Base-by-base conservation (phyloP, 129 eudicot species). In the Chrysanthemum lavandulifolium region DNA sequence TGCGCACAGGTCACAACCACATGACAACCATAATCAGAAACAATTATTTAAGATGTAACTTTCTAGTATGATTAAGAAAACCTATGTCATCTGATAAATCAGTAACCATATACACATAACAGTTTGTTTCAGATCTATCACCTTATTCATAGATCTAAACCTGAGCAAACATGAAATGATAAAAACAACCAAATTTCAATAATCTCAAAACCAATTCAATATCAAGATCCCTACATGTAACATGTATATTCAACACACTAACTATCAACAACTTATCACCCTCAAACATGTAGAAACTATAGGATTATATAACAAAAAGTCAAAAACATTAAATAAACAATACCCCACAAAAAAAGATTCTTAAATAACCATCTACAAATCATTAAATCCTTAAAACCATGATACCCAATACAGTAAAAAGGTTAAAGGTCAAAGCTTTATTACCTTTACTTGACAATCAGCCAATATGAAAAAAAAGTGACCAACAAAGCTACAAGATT, bases 351-450 rank as follows among this genome's bases (percentile, higher is more conserved):
- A 31, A n/a, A n/a, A n/a, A 53, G 75, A 56, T 53, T 14, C 36
- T 16, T 64, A 68, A 53, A 23, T 49, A 75, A 82, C 53, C 19
- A 13, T 2, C 3, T n/a, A 12, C 13, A 43, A 56, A 75, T 43
- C 19, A 13, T 1, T 9, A 63, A 50, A 53, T 74, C n/a, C 48
- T 19, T 45, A 66, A 19, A 73, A 25, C 61, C 27, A 60, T 48
- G 12, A 62, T 60, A 53, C 78, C 76, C 82, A 83, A 43, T 68
- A 15, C 33, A 0, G 58, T 53, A 53, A 53, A n/a, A 62, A 72
- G 31, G 52, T 87, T 76, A 62, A 81, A 82, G 69, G 83, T 82
- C 50, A 84, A 70, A 69, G 85, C 84, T 77, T 76, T 75, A 62
- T 78, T 67, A 31, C 86, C 84, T 68, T 65, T 50, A 56, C 54